Conservation (phyloP, 2,329 filamentous ascomycete species). For the Fusarium sp. region DNA sequence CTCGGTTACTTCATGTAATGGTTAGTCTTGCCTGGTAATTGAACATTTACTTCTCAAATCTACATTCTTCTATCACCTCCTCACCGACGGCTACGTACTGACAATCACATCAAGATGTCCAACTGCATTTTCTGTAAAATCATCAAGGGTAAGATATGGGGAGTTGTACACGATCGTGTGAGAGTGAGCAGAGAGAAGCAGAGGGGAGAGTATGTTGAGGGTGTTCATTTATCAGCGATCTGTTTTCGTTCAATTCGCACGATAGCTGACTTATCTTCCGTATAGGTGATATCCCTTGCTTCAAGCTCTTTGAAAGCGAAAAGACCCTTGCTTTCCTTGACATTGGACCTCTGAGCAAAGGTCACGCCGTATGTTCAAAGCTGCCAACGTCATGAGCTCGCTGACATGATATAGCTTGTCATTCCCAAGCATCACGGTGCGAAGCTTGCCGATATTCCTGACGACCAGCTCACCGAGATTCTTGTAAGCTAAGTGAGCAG, state of each 20-base stretch:
- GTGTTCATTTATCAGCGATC: slow-evolving; percentile 15
- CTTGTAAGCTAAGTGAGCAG: slow-evolving; percentile 64
- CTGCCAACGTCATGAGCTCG: not conserved
- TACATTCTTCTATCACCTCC: not conserved
- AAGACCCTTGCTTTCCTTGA: slow-evolving; percentile 97
- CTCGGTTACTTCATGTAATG: slow-evolving; percentile 2
- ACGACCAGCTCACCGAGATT: slow-evolving; percentile 85
- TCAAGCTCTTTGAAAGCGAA: slow-evolving; percentile 96
- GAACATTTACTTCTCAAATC: not conserved
- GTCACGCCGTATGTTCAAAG: slow-evolving; percentile 78
- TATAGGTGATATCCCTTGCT: slow-evolving; percentile 90
- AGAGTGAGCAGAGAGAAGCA: not conserved
- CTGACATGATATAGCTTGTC: slow-evolving; percentile 73
- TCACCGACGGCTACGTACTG: not conserved
- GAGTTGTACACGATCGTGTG: not conserved
- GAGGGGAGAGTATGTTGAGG: slow-evolving; percentile 35
- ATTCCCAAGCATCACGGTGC: slow-evolving; percentile 95
- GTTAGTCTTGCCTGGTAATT: not conserved
- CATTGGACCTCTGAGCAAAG: slow-evolving; percentile 87
- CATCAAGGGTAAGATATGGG: slow-evolving; percentile 76
- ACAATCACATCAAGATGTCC: slow-evolving; percentile 18
- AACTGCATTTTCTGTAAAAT: slow-evolving; percentile 98
- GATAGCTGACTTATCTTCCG: slow-evolving; percentile 16
- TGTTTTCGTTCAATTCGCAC: not conserved
- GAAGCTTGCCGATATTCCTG: slow-evolving; percentile 92